These are phyloP conservation scores for Penicillium hesseltinei DNA, from an alignment of 2,329 filamentous ascomycete genomes.

Conservation along the genomic window DNA sequence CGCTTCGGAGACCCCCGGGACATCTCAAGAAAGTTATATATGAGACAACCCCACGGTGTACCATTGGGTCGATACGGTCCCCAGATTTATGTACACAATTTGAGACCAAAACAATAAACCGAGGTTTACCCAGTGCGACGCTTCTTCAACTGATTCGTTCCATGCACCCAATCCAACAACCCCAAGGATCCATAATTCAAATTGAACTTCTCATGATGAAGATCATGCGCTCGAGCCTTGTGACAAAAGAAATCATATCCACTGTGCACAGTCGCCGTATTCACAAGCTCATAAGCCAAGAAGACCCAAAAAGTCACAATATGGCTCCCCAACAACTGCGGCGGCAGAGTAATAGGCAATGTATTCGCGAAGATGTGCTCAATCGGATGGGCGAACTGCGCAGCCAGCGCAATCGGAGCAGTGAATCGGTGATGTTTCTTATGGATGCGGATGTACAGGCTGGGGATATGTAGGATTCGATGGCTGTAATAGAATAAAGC, in stretches of 20 bases:
- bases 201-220: slow-evolving; percentile 58
- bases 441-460: slow-evolving; percentile 53
- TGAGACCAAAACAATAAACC: background rate
- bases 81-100: background rate
- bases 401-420: slow-evolving; percentile 55
- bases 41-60: background rate
- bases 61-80: background rate
- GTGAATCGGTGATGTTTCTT: slow-evolving; percentile 58
- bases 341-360: slow-evolving; percentile 53
- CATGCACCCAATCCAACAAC: slow-evolving; percentile 56
- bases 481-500: slow-evolving; percentile 57
- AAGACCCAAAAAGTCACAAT: slow-evolving; percentile 56
- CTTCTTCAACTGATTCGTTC: slow-evolving; percentile 40
- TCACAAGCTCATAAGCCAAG: slow-evolving; percentile 49
- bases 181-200: slow-evolving; percentile 55
- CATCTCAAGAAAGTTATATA: background rate
- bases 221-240: slow-evolving; percentile 53
- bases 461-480: slow-evolving; percentile 52
- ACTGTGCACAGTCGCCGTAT: slow-evolving; percentile 57
- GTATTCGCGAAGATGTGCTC: slow-evolving; percentile 57
- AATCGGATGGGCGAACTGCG: slow-evolving; percentile 58
- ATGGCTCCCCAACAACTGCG: slow-evolving; percentile 48
- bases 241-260: slow-evolving; percentile 56
- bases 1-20: background rate
- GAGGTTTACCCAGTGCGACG: slow-evolving; percentile 11